Evolutionary conservation across 139 green algal species (phyloP).

Genomic region (Closterium sp.): DNA sequence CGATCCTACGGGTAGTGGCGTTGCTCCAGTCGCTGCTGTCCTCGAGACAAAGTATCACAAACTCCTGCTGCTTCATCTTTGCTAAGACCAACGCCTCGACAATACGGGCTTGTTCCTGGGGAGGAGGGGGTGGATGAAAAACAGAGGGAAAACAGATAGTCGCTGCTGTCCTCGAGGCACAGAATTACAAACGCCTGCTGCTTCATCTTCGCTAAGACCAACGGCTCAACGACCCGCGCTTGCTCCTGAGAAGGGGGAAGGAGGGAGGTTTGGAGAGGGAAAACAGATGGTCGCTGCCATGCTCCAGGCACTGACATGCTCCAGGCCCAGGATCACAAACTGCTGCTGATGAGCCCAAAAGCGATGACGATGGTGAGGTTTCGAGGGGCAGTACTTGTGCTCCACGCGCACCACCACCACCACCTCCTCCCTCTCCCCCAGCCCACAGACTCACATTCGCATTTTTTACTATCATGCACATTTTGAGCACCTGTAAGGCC

Average conservation of each 20-base stretch:
- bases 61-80: conserved; percentile 91
- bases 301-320: no score
- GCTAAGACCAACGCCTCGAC: conserved; percentile 83
- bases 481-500: conserved; percentile 7
- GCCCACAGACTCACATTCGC: no score
- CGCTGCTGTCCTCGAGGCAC: conserved; percentile 90
- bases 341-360: conserved; percentile 75
- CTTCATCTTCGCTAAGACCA: conserved; percentile 88
- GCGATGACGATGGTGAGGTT: conserved; percentile 98
- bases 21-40: conserved; percentile 93
- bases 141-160: conserved; percentile 63
- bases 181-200: conserved; percentile 92
- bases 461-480: not conserved
- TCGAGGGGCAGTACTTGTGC: conserved; percentile 90
- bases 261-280: no score
- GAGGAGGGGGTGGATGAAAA: no score
- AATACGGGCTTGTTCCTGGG: conserved; percentile 58
- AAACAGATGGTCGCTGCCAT: no score
- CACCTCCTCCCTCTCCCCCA: conserved; percentile 19
- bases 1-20: conserved; percentile 85
- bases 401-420: conserved; percentile 88
- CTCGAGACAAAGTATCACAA: conserved; percentile 96
- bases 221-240: conserved; percentile 72
- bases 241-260: conserved; percentile 51
- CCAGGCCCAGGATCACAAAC: no score